A percentile compares a stretch with the other conserved stretches of the same genome.
phyloP scores from a whole-genome alignment of 257 asterid species.

The Nicotiana undulata region DNA sequence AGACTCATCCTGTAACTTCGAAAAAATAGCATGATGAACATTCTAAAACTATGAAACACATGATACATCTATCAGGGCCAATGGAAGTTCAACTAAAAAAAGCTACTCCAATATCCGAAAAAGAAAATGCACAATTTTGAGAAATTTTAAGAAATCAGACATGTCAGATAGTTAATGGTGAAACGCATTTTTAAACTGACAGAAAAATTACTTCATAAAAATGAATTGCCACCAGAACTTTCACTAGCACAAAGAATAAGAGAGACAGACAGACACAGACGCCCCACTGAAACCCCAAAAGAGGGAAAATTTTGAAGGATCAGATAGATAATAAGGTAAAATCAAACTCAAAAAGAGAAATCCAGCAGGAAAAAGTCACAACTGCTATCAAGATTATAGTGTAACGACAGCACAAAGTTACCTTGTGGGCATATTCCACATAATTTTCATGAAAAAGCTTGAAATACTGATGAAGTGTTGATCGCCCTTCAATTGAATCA shows the following conservation, averaged over 20 bases:
- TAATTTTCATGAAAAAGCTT: conserved; percentile 88
- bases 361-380: neutral
- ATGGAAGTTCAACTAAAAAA: neutral
- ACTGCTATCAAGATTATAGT: neutral
- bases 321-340: neutral
- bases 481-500: conserved; percentile 91
- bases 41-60: neutral
- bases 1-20: neutral
- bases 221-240: neutral
- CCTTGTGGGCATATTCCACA: conserved; percentile 96
- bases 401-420: conserved; percentile 14
- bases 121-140: neutral
- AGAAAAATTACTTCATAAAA: neutral
- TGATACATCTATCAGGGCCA: neutral
- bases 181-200: neutral
- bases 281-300: too few relatives aligned
- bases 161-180: neutral
- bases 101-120: neutral
- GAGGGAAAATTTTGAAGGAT: too few relatives aligned
- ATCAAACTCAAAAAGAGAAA: neutral
- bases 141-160: neutral
- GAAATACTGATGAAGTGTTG: conserved; percentile 84
- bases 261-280: too few relatives aligned
- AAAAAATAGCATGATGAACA: neutral
- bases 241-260: neutral